These are phyloP conservation scores for Nicotiana sylvestris DNA, from an alignment of 257 asterid genomes.

Conservation along the genomic window DNA sequence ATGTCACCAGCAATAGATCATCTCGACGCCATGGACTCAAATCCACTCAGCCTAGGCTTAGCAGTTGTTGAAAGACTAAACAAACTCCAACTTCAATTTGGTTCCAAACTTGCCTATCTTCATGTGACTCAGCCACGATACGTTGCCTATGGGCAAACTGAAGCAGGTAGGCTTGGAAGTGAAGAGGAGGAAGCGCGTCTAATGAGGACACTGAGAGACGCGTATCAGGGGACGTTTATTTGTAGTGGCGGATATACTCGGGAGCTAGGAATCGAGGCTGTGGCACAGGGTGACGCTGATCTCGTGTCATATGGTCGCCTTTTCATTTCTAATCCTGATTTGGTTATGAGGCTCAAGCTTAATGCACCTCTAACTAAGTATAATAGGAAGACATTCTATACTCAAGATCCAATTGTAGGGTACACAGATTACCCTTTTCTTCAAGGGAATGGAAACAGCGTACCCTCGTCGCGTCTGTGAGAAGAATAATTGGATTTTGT, in stretches of 20 bases:
- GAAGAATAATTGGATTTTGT: background rate
- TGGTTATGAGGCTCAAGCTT: constrained; percentile 44
- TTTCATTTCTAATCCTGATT: constrained; percentile 68
- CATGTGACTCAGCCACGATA: constrained; percentile 92
- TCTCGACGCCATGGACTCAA: constrained; percentile 83
- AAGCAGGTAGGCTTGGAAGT: constrained; percentile 62
- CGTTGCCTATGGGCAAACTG: constrained; percentile 74
- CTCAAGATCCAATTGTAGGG: constrained; percentile 59
- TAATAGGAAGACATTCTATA: constrained; percentile 56
- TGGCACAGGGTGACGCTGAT: constrained; percentile 52
- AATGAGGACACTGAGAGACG: constrained; percentile 51
- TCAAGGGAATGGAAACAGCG: background rate
- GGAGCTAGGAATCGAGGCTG: constrained; percentile 55
- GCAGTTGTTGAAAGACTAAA: constrained; percentile 70
- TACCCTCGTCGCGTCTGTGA: constrained; percentile 32
- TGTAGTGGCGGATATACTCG: constrained; percentile 69
- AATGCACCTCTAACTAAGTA: constrained; percentile 50
- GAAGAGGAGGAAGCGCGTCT: constrained; percentile 63
- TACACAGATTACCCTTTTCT: constrained; percentile 66
- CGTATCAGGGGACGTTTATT: constrained; percentile 60
- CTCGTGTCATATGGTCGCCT: constrained; percentile 58
- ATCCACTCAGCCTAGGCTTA: constrained; percentile 69
- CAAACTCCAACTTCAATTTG: constrained; percentile 39
- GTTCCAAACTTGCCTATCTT: constrained; percentile 57
- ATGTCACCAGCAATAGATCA: constrained; percentile 95